Evolutionary conservation across 805 yeast species (phyloP), one percentile per base, ranked within the genome.

Genomic region (Candida schatavii): DNA sequence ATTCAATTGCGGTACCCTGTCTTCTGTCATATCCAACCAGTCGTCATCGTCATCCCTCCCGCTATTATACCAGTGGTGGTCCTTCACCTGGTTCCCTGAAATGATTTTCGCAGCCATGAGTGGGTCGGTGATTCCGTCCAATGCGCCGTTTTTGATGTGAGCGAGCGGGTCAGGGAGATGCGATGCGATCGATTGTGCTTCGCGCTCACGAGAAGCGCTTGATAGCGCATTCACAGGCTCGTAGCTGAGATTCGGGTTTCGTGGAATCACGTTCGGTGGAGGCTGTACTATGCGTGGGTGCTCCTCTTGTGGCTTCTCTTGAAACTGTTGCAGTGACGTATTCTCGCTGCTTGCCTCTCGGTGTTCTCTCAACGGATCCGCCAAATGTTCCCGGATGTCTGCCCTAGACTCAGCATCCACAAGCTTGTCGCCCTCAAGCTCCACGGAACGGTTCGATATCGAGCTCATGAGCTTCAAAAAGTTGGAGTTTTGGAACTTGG

Each of bases 161-260:
- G 73, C 70, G 36, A 70, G 52, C 1, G 75, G 75, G 40, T 70
- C 75, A 1, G 75, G 74, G 25, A 68, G 54, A 35, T 57, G 68
- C 44, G 54, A 55, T n/a, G n/a, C n/a, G n/a, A n/a, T n/a, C 9
- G 30, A 36, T 7, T n/a, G 26, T 11, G 39, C 37, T 27, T 40
- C 29, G 5, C 20, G 14, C 13, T 33, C 20, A 9, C 14, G 10
- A 7, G 25, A 20, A 21, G 25, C 36, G 27, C 27, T 23, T 11
- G 11, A 23, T 11, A 23, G 27, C 27, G 11, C 27, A 23, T 23
- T 23, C 27, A 23, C 11, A 11, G 27, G 27, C 27, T 23, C 11
- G n/a, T n/a, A n/a, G n/a, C n/a, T n/a, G n/a, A n/a, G n/a, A 11
- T 7, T 11, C 27, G 27, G 27, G 27, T 23, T 23, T 23, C 7